These are phyloP conservation scores for Cercophora newfieldiana DNA, from an alignment of 495 filamentous ascomycete genomes.

Conservation along the genomic window DNA sequence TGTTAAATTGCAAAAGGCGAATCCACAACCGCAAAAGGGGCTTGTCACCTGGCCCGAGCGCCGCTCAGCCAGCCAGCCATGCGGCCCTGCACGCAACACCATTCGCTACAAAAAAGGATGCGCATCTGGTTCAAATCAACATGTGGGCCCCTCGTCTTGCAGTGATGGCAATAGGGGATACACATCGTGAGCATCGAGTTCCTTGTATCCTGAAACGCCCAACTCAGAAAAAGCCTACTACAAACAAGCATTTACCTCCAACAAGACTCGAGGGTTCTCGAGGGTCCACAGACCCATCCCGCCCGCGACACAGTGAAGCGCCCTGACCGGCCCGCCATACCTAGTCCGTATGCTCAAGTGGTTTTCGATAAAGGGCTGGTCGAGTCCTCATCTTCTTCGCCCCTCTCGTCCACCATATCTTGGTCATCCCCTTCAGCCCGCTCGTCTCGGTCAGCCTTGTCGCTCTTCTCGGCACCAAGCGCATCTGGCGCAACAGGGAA, in stretches of 20 bases:
- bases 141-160: neutral
- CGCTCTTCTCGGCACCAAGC: constrained; percentile 23
- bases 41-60: constrained; percentile 19
- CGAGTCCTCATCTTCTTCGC: constrained; percentile 24
- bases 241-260: neutral
- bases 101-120: neutral
- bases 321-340: neutral
- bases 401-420: constrained; percentile 34
- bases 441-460: constrained; percentile 22
- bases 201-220: neutral
- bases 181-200: neutral
- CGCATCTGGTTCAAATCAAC: neutral
- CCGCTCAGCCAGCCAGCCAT: neutral
- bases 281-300: neutral
- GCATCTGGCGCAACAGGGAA: constrained; percentile 46
- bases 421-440: constrained; percentile 24
- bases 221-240: neutral
- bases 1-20: constrained; percentile 36
- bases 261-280: neutral
- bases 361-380: constrained; percentile 18
- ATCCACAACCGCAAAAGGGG: constrained; percentile 17
- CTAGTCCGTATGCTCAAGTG: neutral
- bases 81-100: neutral
- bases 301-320: neutral
- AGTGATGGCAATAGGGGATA: neutral